Evolutionary conservation across 75 land plant species (phyloP), one percentile per base, ranked within the genome.

Genomic region (Selaginella tamariscina): DNA sequence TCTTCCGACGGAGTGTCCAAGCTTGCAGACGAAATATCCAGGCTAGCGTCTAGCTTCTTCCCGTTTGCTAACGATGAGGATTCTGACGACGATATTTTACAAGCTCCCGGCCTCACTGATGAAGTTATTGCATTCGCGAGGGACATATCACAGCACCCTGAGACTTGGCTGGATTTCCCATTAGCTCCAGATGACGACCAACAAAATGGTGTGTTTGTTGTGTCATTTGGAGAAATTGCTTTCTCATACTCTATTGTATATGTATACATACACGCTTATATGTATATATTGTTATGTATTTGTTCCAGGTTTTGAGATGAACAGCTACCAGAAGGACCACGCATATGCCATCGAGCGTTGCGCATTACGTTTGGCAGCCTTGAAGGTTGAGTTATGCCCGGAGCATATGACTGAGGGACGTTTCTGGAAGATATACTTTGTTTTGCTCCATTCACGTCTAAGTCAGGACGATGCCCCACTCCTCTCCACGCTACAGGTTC

Each of bases 111-210:
- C 29, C 63, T 93, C 1, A 93, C 90, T 39, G 96, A 93, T 33
- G 98, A 89, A 73, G 98, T 86, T 29, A 69, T 89, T 69, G 68
- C 98, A 0, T 93, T 93, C 65, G 98, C 96, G n/a, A 79, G 76
- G 70, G 15, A 39, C 49, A 89, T 93, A 54, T 81, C 91, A 33
- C 78, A 77, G 81, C 98, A 93, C 73, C 98, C 98, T 0, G 96
- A 93, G 74, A 93, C 98, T 1, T 93, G 98, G 98, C 56, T 93
- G 64, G 95, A 93, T 78, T 93, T 89, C 56, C 96, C 98, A 15
- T 55, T 81, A 30, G 73, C 77, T 8, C 83, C 82, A 2, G 98
- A 89, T n/a, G 88, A 89, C 0, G 86, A 93, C 26, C 27, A 1
- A 27, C 21, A 0, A 2, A 62, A 62, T 22, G 55, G 27, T 44